A percentile compares a stretch with the other conserved stretches of the same genome.
These are phyloP conservation scores for Russula virescens DNA, from an alignment of 768 basidiomycete species.

Conservation along the genomic window DNA sequence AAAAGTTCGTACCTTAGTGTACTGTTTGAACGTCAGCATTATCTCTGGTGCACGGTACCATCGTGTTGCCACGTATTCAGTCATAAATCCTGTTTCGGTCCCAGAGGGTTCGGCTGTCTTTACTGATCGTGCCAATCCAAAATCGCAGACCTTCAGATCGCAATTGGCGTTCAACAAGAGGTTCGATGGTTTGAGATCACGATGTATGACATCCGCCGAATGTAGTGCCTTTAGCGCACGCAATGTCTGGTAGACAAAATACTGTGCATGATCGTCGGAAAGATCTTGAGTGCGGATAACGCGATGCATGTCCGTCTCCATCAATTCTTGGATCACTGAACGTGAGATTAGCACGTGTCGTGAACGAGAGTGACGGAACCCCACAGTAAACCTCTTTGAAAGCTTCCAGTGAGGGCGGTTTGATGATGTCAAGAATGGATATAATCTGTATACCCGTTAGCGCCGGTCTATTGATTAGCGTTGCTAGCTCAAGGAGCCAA, in stretches of 20 bases:
- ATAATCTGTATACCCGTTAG: slow-evolving; percentile 56
- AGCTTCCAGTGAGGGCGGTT: slow-evolving; percentile 68
- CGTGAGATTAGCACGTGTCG: slow-evolving; percentile 5
- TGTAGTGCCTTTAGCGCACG: slow-evolving; percentile 95
- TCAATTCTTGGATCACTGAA: slow-evolving; percentile 82
- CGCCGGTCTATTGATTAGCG: neutral
- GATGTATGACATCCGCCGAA: slow-evolving; percentile 92
- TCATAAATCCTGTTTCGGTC: slow-evolving; percentile 87
- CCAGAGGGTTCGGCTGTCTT: slow-evolving; percentile 81
- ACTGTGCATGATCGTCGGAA: slow-evolving; percentile 92
- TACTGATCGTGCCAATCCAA: slow-evolving; percentile 88
- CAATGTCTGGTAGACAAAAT: slow-evolving; percentile 91
- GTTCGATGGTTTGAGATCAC: slow-evolving; percentile 96
- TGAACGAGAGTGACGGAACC: slow-evolving; percentile 27
- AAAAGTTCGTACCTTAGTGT: slow-evolving; percentile 68
- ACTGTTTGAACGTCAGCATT: slow-evolving; percentile 99
- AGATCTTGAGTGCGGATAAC: slow-evolving; percentile 94
- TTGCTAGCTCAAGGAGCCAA: neutral
- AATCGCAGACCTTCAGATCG: slow-evolving; percentile 93
- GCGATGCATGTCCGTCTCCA: slow-evolving; percentile 96
- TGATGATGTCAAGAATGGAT: slow-evolving; percentile 84
- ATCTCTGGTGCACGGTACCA: slow-evolving; percentile 99
- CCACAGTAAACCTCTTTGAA: slow-evolving; percentile 83
- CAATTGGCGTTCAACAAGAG: slow-evolving; percentile 96
- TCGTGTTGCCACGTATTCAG: slow-evolving; percentile 95